These are phyloP conservation scores for Cytospora mali DNA, from an alignment of 2,329 filamentous ascomycete genomes.

Conservation along the genomic window DNA sequence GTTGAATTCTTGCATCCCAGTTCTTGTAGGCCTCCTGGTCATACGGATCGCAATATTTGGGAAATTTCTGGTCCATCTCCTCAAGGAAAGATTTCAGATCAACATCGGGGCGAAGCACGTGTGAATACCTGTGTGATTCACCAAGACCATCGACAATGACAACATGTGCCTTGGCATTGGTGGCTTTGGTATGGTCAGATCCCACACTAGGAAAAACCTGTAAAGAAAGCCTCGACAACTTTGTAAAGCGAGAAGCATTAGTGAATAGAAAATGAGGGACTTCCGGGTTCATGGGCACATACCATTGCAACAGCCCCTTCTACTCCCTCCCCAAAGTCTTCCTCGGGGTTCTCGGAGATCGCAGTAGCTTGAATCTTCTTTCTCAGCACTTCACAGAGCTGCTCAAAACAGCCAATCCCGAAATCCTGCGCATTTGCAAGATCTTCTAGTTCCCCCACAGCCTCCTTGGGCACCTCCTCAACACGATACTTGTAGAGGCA, in stretches of 20 bases:
- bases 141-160: slow-evolving; percentile 7
- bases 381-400: not conserved
- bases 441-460: not conserved
- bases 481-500: not conserved
- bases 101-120: not conserved
- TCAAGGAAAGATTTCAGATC: slow-evolving; percentile 6
- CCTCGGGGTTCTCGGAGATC: not conserved
- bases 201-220: not conserved
- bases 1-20: not conserved
- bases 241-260: not conserved
- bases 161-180: not conserved
- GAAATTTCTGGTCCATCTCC: not conserved
- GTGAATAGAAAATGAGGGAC: not conserved
- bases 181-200: not conserved
- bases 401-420: not conserved
- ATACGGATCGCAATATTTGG: not conserved
- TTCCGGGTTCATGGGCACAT: not conserved
- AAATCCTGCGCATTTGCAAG: not conserved
- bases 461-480: not conserved
- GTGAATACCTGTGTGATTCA: not conserved
- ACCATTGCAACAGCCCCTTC: not conserved
- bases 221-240: slow-evolving; percentile 7
- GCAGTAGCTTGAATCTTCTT: not conserved
- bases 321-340: not conserved
- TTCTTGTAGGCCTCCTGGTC: not conserved